Base-by-base conservation (phyloP, 1,139 yeast genomes). In the Kluyveromyces sp. region DNA sequence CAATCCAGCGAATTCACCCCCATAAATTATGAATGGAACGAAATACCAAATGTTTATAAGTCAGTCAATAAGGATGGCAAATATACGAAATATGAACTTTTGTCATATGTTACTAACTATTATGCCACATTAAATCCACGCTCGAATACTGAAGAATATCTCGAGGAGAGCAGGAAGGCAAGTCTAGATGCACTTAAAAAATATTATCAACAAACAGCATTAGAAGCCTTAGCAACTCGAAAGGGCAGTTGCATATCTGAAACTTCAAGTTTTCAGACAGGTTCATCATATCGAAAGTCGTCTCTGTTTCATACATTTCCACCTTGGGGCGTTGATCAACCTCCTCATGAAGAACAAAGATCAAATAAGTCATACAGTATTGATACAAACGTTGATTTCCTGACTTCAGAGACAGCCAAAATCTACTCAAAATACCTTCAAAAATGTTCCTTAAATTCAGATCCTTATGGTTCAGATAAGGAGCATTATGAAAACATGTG, bases 401-500 rank as follows among this genome's bases (percentile, higher is more conserved):
- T 34, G 28, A 39, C 43, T 10, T 34, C 34, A 6, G 43, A 41
- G 28, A 27, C 43, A 15, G 43, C 43, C n/a, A 34, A 34, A 21
- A 28, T 41, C 4, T 41, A 41, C 33, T 10, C 15, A 4, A 41
- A 41, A 26, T 41, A 41, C 39, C 25, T 27, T 4, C 43, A 41
- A 28, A 41, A 41, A 25, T 34, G 34, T n/a, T 27, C 43, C 3
- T 35, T 34, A 28, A 26, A 25, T 25, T 21, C 15, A 7, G 38
- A 25, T 6, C 27, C 25, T 6, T 35, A 15, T 6, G 8, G 15
- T 33, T 7, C 38, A 25, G 33, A 5, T 6, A 34, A 26, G 8
- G 43, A 25, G 5, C n/a, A 29, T 21, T 28, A 15, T 3, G 43
- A 41, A 29, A 34, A 41, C 15, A 49, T 49, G 52, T 49, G 52